Evolutionary conservation across 345 rosid species (phyloP), one percentile per base, ranked within the genome.

Genomic region (Dipteronia sinensis): DNA sequence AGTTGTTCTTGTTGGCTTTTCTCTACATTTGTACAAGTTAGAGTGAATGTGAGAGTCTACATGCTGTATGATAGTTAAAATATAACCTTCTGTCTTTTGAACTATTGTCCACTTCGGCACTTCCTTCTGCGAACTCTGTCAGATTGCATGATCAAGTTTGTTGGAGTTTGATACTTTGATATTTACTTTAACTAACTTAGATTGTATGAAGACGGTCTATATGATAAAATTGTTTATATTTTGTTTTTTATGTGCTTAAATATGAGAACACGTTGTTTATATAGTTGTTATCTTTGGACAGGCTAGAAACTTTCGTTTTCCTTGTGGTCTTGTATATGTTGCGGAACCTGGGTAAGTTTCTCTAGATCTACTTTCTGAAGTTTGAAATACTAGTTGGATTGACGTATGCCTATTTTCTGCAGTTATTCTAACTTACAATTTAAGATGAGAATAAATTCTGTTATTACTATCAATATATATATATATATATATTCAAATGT

Each of bases 251-350:
- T 67, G 53, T 67, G 51, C 22, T 61, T 63, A 55, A 44, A 12
- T 25, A 23, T 40, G 9, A 47, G 10, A 6, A 27, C 44, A 29
- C 49, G 69, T 44, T 56, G 71, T 78, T 79, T 59, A 71, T 79
- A 76, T 71, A 15, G 51, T 38, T 63, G 19, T 67, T 78, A 69
- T 69, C 16, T 53, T 75, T 80, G 71, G 67, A 84, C 98, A 94
- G 99, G 99, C 98, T 76, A 89, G 98, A 81, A 96, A 94, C 83
- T 96, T 94, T 65, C 82, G 93, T 66, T 92, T 94, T 84, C 90
- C 90, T 22, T 94, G 99, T 78, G 97, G 98, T 77, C 88, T 92
- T 65, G 97, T 91, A 65, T 96, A 94, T 65, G 97, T 96, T 78
- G 86, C 99, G 66, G 94, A 94, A 72, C 94, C 97, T 73, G 99